These are phyloP conservation scores for Blastocystis sp. DNA, from an alignment of 352 stramenopile species.

Conservation along the genomic window DNA sequence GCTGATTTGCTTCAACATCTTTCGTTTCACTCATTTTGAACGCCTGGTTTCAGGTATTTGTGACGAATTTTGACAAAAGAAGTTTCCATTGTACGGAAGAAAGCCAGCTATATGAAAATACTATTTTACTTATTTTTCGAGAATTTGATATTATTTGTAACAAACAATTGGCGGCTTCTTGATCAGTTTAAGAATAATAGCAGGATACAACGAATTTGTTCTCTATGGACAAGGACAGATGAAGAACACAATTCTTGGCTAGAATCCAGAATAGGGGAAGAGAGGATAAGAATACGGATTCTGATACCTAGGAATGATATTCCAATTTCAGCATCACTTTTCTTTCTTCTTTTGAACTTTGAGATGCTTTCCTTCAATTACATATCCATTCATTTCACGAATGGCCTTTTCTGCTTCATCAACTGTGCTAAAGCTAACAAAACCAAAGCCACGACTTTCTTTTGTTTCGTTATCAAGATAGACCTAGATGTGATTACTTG, in stretches of 20 bases:
- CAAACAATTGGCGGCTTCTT: neutral
- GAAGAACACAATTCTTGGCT: neutral
- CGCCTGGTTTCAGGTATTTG: neutral
- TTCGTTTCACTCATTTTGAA: neutral
- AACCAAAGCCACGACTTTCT: slow-evolving; percentile 51
- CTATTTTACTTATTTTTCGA: neutral
- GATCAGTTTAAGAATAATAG: neutral
- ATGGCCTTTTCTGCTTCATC: slow-evolving; percentile 17
- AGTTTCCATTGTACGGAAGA: neutral
- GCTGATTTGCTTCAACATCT: slow-evolving; percentile 38
- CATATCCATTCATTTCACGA: slow-evolving; percentile 4
- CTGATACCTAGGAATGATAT: neutral
- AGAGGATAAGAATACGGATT: neutral
- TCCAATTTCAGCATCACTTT: neutral
- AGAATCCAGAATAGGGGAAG: neutral
- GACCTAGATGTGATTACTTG: neutral
- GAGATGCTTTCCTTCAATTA: slow-evolving; percentile 14
- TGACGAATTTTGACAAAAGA: neutral
- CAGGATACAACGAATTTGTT: neutral
- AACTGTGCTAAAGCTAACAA: slow-evolving; percentile 32
- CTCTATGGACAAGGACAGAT: neutral
- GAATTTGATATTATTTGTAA: neutral
- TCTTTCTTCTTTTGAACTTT: slow-evolving; percentile 58
- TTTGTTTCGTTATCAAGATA: slow-evolving; percentile 11
- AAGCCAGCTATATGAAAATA: neutral